A percentile compares a stretch with the other conserved stretches of the same genome.
Conservation (phyloP, 129 eudicot species). For the Centaurea solstitialis region DNA sequence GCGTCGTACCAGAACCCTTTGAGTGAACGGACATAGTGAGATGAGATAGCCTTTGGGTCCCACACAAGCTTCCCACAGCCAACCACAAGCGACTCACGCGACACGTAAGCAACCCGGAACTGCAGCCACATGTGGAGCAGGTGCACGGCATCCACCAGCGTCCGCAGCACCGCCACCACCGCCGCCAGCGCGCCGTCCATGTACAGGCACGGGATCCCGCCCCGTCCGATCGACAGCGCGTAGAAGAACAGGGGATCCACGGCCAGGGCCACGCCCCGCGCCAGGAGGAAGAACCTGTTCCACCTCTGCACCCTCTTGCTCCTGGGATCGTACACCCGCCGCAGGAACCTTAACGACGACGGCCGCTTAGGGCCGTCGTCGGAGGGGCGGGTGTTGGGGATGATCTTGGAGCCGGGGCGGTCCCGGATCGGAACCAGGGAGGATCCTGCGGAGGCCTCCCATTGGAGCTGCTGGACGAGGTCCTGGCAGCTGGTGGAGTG, state of each 20-base stretch:
- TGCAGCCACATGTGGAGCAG: slow-evolving; percentile 79
- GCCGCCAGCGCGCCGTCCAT: slow-evolving; percentile 89
- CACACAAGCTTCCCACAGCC: slow-evolving; percentile 99
- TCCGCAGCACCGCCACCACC: slow-evolving; percentile 64
- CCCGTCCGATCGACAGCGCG: slow-evolving; percentile 78
- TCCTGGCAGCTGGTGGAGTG: slow-evolving; percentile 92
- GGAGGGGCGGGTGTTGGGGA: slow-evolving; percentile 10
- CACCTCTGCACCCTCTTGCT: slow-evolving; percentile 73
- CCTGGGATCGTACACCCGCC: slow-evolving; percentile 68
- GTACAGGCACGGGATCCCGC: slow-evolving; percentile 75
- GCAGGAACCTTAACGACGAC: slow-evolving; percentile 16
- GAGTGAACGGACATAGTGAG: slow-evolving; percentile 72
- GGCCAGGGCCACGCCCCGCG: slow-evolving; percentile 89
- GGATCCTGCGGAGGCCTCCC: slow-evolving; percentile 98
- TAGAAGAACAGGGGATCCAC: slow-evolving; percentile 91
- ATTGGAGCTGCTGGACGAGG: slow-evolving; percentile 72
- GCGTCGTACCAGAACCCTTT: slow-evolving; percentile 93
- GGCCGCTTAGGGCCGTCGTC: not conserved
- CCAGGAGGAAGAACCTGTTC: slow-evolving; percentile 73
- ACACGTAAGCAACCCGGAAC: slow-evolving; percentile 89
- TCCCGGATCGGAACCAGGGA: slow-evolving; percentile 63
- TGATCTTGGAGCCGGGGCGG: slow-evolving; percentile 38
- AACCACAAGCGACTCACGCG: slow-evolving; percentile 91
- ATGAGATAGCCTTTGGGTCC: slow-evolving; percentile 72
- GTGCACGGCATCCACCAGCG: slow-evolving; percentile 78